Conservation (phyloP, 2,329 filamentous ascomycete species). For the Botrytis fragariae region DNA sequence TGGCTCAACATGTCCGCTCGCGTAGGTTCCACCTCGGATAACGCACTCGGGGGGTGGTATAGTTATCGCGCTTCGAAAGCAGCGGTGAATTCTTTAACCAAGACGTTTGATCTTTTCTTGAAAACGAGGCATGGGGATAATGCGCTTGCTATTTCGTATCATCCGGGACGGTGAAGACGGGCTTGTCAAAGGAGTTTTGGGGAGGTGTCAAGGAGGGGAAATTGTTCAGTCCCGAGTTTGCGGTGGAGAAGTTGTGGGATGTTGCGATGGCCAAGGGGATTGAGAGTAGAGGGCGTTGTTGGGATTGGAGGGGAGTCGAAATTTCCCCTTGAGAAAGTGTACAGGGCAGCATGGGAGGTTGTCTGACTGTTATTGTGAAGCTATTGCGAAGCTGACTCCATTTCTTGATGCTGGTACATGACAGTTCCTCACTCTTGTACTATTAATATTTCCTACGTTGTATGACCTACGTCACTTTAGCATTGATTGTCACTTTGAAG, state of each 20-base stretch:
- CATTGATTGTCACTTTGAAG: neutral
- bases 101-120: slow-evolving; percentile 69
- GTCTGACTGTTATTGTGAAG: too few relatives aligned
- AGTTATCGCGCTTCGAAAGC: slow-evolving; percentile 76
- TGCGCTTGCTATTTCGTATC: slow-evolving; percentile 67
- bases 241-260: slow-evolving; percentile 61
- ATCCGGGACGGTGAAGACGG: slow-evolving; percentile 78
- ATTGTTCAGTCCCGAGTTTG: slow-evolving; percentile 65
- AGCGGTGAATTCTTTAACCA: slow-evolving; percentile 67
- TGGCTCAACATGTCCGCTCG: slow-evolving; percentile 77
- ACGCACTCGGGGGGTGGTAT: slow-evolving; percentile 76
- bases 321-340: slow-evolving; percentile 50
- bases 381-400: neutral
- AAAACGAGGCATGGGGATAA: slow-evolving; percentile 54
- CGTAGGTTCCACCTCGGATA: slow-evolving; percentile 72
- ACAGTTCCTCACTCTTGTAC: neutral
- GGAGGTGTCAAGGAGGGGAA: slow-evolving; percentile 56
- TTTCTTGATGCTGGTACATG: neutral
- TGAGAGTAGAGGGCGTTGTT: slow-evolving; percentile 60
- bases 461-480: neutral
- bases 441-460: neutral
- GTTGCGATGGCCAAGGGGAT: slow-evolving; percentile 51
- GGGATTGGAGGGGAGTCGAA: slow-evolving; percentile 68
- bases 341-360: neutral
- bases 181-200: slow-evolving; percentile 72